phyloP scores from a whole-genome alignment of 2,329 filamentous ascomycete genomes.

The Sporothrix curviconia region DNA sequence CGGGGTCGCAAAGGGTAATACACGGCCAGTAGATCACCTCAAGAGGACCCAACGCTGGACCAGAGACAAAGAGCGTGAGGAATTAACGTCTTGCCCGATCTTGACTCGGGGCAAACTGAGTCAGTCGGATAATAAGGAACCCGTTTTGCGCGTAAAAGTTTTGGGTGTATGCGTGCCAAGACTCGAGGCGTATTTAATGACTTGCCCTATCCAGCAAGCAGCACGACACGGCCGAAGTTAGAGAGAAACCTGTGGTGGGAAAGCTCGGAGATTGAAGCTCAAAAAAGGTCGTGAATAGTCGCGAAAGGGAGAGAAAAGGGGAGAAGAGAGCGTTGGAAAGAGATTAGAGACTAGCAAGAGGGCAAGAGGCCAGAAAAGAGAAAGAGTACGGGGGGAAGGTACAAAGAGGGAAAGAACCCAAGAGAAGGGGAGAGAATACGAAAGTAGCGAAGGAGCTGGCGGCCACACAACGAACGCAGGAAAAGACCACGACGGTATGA shows the following conservation, averaged over 20 bases:
- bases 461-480: too few relatives aligned
- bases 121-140: not conserved
- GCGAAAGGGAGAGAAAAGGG: not conserved
- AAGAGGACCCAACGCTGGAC: too few relatives aligned
- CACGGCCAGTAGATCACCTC: not conserved
- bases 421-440: too few relatives aligned
- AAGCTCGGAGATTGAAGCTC: not conserved
- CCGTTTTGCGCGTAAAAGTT: not conserved
- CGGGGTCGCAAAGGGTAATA: not conserved
- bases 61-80: not conserved
- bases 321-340: not conserved
- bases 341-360: too few relatives aligned
- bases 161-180: slow-evolving; percentile 7
- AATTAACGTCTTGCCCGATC: too few relatives aligned
- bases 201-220: not conserved
- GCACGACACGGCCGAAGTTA: too few relatives aligned
- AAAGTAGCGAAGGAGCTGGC: too few relatives aligned
- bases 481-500: too few relatives aligned
- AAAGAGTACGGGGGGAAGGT: not conserved
- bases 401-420: too few relatives aligned
- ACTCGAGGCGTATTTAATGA: not conserved
- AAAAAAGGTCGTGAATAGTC: not conserved
- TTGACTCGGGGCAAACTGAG: too few relatives aligned
- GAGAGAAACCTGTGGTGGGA: not conserved
- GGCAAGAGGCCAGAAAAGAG: too few relatives aligned